phyloP scores from a whole-genome alignment of 1,139 yeast genomes.

The Scheffersomyces titani region DNA sequence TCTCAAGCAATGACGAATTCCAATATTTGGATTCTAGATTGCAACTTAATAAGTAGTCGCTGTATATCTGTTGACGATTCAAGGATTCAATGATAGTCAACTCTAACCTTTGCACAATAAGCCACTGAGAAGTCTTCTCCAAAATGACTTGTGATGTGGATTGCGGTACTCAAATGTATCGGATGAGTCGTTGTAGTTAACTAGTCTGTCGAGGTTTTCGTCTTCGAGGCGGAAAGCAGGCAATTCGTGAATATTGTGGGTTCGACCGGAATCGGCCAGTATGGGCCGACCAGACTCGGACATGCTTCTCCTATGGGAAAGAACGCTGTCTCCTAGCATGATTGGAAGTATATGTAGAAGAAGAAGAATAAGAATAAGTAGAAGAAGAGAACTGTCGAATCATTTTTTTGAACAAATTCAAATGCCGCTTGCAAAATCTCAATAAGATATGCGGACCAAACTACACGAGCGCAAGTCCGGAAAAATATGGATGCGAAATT shows the following conservation, averaged over 20 bases:
- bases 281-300: neutral
- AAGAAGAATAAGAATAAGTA: neutral
- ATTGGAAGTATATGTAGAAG: neutral
- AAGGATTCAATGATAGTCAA: neutral
- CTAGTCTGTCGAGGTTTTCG: neutral
- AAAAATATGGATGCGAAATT: neutral
- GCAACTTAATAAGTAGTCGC: too few relatives aligned
- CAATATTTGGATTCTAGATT: too few relatives aligned
- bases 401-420: too few relatives aligned
- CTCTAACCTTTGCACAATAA: conserved; percentile 2
- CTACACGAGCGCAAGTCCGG: neutral
- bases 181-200: neutral
- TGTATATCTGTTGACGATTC: conserved; percentile 8
- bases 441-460: neutral
- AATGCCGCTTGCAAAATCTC: neutral
- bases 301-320: neutral
- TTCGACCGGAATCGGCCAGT: neutral
- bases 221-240: neutral
- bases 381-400: too few relatives aligned
- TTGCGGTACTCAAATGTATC: neutral
- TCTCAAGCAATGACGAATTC: too few relatives aligned
- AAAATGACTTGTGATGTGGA: neutral
- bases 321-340: conserved; percentile 1
- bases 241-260: neutral
- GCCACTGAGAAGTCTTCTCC: conserved; percentile 2